Evolutionary conservation across 495 filamentous ascomycete species (phyloP).

Genomic region (Xylaria venustula): DNA sequence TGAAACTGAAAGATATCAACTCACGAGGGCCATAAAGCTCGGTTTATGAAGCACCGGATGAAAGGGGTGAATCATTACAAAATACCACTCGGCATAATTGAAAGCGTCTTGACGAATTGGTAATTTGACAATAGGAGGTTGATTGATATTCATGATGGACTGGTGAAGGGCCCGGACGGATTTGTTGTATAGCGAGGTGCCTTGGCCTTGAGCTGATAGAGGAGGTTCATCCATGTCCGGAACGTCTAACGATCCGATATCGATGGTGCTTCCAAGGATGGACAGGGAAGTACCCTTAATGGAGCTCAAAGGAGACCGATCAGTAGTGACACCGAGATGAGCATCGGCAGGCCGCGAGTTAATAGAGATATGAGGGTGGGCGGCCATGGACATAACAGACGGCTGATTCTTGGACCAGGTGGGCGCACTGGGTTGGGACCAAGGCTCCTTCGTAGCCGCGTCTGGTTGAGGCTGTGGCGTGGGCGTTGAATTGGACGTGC

Average conservation of each 20-base stretch:
- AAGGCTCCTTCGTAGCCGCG: slow-evolving; percentile 28
- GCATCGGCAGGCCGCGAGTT: slow-evolving; percentile 56
- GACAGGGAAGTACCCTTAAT: slow-evolving; percentile 72
- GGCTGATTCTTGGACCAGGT: slow-evolving; percentile 47
- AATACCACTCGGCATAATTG: slow-evolving; percentile 68
- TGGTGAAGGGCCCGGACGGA: slow-evolving; percentile 67
- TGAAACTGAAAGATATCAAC: slow-evolving; percentile 13
- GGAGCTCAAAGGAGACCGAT: slow-evolving; percentile 64
- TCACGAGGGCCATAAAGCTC: slow-evolving; percentile 64
- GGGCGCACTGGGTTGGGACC: slow-evolving; percentile 45
- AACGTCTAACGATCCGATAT: slow-evolving; percentile 68
- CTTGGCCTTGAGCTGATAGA: slow-evolving; percentile 35
- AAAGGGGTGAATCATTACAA: slow-evolving; percentile 69
- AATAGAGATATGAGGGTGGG: slow-evolving; percentile 21
- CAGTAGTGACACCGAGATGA: slow-evolving; percentile 68
- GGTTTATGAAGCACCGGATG: slow-evolving; percentile 70
- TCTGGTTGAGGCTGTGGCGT: neutral
- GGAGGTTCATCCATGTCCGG: slow-evolving; percentile 61
- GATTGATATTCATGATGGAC: slow-evolving; percentile 58
- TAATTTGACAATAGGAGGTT: slow-evolving; percentile 54
- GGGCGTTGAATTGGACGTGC: slow-evolving; percentile 24
- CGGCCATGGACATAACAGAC: slow-evolving; percentile 23
- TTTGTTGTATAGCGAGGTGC: slow-evolving; percentile 57
- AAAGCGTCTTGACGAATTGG: slow-evolving; percentile 57
- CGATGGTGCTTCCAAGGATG: slow-evolving; percentile 73